Base-by-base conservation (phyloP, 495 filamentous ascomycete genomes). In the Annulohypoxylon moriforme region DNA sequence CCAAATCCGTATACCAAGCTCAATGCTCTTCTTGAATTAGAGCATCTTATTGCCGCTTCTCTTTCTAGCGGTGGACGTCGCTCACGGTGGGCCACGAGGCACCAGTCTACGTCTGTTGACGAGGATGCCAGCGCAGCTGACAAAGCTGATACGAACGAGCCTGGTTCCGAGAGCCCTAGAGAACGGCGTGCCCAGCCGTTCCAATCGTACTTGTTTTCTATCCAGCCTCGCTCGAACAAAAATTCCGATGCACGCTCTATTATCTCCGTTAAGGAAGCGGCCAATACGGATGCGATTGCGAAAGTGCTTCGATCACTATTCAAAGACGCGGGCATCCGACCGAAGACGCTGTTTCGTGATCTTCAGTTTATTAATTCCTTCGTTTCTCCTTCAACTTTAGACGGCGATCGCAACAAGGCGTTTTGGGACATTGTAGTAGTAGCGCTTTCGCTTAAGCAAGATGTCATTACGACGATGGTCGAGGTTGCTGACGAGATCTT, bases 291-390 rank as follows among this genome's bases (percentile, higher is more conserved):
- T 61, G 88, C 89, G 77, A 93, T 97, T 24, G 90, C 94, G 31
- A 89, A 92, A 50, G 87, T 94, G 7, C 81, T 99, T 1, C 90
- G 94, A 60, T 85, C 88, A 5, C 87, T 99, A 14, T 93, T 99
- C 78, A 87, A 90, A 44, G 88, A 93, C 74, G 79, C 87, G 4
- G 86, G 91, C 11, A 86, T 95, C 62, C 91, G 96, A 47, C 95
- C 96, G 0, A 93, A 91, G 79, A 95, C 95, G 0, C 85, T 99
- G 0, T 98, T 97, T 84, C 92, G 96, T 27, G 96, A 99, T 76
- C 82, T 99, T 8, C 96, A 99, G 76, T 97, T 93, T 76, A 97
- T 99, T 71, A 93, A 95, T 3, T 90, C 96, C 0, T 97, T 99
- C 75, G 91, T 98, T 24, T 92, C 96, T 6, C 82, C 89, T 8